Evolutionary conservation across 1,139 yeast genomes (phyloP).

Genomic region (Saccharomyces hybrid): DNA sequence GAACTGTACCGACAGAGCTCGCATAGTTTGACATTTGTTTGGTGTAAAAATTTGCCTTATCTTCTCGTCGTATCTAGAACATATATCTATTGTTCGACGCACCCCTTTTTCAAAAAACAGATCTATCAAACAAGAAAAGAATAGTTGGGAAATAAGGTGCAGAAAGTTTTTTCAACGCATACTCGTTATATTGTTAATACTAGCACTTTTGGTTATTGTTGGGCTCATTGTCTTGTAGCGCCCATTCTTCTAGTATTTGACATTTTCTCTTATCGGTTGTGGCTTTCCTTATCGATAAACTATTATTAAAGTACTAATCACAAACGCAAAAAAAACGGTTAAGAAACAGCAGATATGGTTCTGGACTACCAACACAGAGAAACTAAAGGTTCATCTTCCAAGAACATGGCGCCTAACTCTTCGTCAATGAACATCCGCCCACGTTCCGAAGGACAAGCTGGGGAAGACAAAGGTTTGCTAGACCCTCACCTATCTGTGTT

Average conservation of each 20-base stretch:
- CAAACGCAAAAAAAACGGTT: not conserved
- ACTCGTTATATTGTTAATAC: not conserved
- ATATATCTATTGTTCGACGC: not conserved
- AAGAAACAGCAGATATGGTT: not conserved
- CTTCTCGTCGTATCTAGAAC: not conserved
- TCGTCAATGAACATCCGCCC: not conserved
- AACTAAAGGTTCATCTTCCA: not conserved
- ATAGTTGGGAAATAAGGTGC: not conserved
- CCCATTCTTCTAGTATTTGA: not conserved
- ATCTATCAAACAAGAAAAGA: not conserved
- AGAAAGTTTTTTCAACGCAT: not conserved
- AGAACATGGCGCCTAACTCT: not conserved
- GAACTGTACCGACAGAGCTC: not conserved
- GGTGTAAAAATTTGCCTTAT: not conserved
- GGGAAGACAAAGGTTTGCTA: conserved; percentile 13
- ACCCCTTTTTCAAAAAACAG: not conserved
- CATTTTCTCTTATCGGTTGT: not conserved
- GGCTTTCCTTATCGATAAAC: not conserved
- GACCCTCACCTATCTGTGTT: conserved; percentile 30
- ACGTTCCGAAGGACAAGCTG: not conserved
- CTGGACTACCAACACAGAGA: not conserved
- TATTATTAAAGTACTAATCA: not conserved
- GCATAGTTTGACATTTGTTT: not conserved
- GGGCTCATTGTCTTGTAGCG: not conserved
- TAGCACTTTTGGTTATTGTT: not conserved